Percentiles rank a stretch among this genome's conserved stretches.
phyloP scores from a whole-genome alignment of 2,329 filamentous ascomycete genomes.

The Pseudopithomyces chartarum region DNA sequence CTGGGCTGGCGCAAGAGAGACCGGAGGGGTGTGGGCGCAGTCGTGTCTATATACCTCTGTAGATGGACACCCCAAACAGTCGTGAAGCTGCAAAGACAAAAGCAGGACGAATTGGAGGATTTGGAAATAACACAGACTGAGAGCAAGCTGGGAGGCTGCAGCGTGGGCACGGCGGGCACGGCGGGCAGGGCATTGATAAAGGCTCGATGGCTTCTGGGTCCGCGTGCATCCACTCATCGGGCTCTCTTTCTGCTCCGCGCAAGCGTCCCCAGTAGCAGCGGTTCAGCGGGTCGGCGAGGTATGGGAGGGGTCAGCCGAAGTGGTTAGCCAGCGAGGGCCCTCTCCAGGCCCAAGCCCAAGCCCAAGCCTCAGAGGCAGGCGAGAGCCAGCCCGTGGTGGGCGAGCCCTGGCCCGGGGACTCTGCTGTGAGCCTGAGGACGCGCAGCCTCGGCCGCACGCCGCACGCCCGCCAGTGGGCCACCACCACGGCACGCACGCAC shows the following conservation, averaged over 20 bases:
- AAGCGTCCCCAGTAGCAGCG: background rate
- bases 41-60: background rate
- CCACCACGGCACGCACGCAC: background rate
- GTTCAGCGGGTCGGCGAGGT: constrained; percentile 7
- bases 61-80: too few species aligned
- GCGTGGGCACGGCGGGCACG: background rate
- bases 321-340: background rate
- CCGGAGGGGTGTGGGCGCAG: background rate
- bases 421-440: too few species aligned
- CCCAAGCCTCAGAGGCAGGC: too few species aligned
- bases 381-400: too few species aligned
- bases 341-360: too few species aligned
- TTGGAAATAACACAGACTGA: too few species aligned
- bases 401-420: too few species aligned
- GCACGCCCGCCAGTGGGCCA: too few species aligned
- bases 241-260: constrained; percentile 6
- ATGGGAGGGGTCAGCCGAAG: background rate
- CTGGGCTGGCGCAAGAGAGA: too few species aligned
- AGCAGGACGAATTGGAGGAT: background rate
- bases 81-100: constrained; percentile 1
- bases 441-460: too few species aligned
- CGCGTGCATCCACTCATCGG: constrained; percentile 5
- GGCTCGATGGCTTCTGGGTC: background rate
- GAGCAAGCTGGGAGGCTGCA: background rate
- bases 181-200: constrained; percentile 5